phyloP scores from a whole-genome alignment of 2,329 filamentous ascomycete species.

The Fusarium miscanthi region DNA sequence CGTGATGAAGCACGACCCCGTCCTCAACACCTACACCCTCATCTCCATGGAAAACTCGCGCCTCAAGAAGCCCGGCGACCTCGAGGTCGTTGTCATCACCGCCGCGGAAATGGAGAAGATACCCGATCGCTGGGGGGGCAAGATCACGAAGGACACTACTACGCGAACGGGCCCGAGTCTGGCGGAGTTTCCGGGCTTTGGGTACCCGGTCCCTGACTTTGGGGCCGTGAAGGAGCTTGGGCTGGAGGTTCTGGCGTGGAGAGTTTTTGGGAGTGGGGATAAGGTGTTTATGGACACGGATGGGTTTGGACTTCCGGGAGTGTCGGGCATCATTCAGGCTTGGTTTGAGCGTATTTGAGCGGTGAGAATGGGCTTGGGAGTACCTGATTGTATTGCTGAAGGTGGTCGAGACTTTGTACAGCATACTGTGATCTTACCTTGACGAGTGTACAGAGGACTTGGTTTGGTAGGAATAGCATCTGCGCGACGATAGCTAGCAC shows the following conservation, averaged over 20 bases:
- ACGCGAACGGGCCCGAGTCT: not conserved
- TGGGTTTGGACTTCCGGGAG: not conserved
- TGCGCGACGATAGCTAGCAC: too few relatives aligned
- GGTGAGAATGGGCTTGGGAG: accelerated
- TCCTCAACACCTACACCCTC: not conserved
- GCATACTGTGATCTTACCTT: accelerated
- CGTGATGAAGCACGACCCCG: not conserved
- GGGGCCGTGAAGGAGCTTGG: accelerated
- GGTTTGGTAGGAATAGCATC: not conserved
- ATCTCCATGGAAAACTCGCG: accelerated
- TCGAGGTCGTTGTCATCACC: not conserved
- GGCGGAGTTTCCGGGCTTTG: accelerated
- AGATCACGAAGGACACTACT: accelerated
- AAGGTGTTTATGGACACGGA: not conserved
- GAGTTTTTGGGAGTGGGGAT: not conserved
- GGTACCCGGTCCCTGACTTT: not conserved
- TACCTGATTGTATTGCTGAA: not conserved
- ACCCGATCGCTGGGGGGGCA: not conserved
- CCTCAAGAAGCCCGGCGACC: not conserved
- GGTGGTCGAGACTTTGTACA: accelerated
- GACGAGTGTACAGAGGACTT: accelerated
- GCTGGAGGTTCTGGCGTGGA: not conserved
- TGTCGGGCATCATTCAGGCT: not conserved
- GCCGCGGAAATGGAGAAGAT: not conserved
- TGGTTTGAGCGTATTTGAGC: not conserved